Conservation (phyloP, 1,139 yeast species). For the Saccharomyces pastorianus region DNA sequence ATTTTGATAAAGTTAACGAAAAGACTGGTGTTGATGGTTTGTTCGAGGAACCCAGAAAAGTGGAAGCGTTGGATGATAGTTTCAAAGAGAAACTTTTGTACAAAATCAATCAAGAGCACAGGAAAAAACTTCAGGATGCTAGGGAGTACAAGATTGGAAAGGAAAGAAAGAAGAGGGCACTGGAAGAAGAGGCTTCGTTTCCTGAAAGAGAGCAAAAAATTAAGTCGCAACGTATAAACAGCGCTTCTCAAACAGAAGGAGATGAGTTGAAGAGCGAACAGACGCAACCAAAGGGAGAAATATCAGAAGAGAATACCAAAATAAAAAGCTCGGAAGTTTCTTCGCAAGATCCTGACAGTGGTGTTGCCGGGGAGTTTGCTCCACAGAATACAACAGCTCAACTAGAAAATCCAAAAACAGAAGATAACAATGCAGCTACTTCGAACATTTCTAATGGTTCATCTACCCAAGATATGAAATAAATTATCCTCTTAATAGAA, state of each 20-base stretch:
- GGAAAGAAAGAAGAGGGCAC: slow-evolving; percentile 12
- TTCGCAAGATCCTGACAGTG: neutral
- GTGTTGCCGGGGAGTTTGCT: neutral
- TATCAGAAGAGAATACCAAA: neutral
- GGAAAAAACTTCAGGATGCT: slow-evolving; percentile 16
- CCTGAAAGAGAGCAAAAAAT: neutral
- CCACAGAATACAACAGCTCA: neutral
- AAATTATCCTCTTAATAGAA: neutral
- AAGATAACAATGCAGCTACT: neutral
- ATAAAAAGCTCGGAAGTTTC: neutral
- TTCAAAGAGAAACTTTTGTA: slow-evolving; percentile 5
- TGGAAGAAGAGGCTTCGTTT: slow-evolving; percentile 7
- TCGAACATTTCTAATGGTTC: neutral
- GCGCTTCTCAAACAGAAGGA: neutral
- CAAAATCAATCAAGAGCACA: slow-evolving; percentile 13
- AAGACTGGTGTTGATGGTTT: slow-evolving; percentile 22
- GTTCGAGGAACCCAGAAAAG: slow-evolving; percentile 11
- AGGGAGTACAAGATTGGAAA: slow-evolving; percentile 14
- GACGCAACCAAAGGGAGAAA: neutral
- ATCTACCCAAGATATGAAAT: neutral
- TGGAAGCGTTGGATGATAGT: slow-evolving; percentile 5
- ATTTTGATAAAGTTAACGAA: slow-evolving; percentile 25
- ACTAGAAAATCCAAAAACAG: neutral
- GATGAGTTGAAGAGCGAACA: neutral
- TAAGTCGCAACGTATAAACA: neutral